Percentiles rank a stretch among this genome's conserved stretches.
Evolutionary conservation across 2,329 filamentous ascomycete species (phyloP).

Genomic region (Ilyonectria mors-panacis): DNA sequence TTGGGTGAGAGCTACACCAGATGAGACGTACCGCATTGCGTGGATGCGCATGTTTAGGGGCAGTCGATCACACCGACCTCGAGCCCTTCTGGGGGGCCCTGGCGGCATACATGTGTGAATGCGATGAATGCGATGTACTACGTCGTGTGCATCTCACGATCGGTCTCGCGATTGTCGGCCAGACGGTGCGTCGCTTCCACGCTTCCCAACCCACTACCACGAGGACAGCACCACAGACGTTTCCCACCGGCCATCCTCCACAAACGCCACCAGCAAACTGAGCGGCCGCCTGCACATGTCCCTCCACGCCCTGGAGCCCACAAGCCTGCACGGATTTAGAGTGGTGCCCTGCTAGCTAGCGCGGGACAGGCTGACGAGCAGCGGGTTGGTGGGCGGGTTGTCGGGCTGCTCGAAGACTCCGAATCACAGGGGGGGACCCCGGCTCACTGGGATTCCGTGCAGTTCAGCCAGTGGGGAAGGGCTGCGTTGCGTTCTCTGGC

Average conservation of each 20-base stretch:
- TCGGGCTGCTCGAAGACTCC: slow-evolving; percentile 53
- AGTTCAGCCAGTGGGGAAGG: neutral
- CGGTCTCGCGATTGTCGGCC: neutral
- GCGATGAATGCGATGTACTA: neutral
- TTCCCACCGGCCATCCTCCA: neutral
- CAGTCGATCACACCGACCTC: neutral
- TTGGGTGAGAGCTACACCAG: neutral
- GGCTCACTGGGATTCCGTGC: slow-evolving; percentile 17
- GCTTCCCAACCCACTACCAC: neutral
- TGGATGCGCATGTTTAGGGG: neutral
- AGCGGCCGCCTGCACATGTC: slow-evolving; percentile 7
- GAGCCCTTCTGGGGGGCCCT: neutral
- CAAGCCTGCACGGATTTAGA: slow-evolving; percentile 1
- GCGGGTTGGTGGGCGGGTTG: slow-evolving; percentile 42
- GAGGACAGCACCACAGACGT: too few species aligned
- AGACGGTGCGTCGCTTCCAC: neutral
- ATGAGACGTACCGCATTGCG: neutral
- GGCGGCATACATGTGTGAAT: neutral
- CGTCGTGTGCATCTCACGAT: neutral
- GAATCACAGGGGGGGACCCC: slow-evolving; percentile 38
- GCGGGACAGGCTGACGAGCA: slow-evolving; percentile 27
- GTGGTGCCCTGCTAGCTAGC: slow-evolving; percentile 13
- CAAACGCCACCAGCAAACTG: neutral
- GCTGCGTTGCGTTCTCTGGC: neutral
- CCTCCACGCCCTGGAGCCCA: neutral